phyloP scores from a whole-genome alignment of 768 basidiomycete genomes.

The Cyclocybe cylindracea region DNA sequence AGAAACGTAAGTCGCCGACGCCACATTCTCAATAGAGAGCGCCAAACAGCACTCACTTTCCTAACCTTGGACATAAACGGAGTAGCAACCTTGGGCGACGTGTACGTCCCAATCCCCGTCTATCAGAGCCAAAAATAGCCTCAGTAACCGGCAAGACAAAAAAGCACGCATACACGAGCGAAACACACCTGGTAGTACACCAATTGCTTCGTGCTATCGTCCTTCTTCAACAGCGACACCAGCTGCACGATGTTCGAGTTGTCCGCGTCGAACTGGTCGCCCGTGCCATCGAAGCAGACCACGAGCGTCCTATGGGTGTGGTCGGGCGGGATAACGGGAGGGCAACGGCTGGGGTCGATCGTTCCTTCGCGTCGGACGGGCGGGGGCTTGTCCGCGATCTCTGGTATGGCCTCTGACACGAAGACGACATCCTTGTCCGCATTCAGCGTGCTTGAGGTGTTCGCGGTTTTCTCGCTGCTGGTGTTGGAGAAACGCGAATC shows the following conservation, averaged over 20 bases:
- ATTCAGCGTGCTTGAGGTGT: too few relatives aligned
- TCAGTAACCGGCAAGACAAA: background rate
- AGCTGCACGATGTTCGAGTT: conserved; percentile 59
- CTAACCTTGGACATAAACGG: conserved; percentile 37
- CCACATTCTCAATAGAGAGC: too few relatives aligned
- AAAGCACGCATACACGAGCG: background rate
- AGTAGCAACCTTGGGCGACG: conserved; percentile 34
- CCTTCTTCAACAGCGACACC: conserved; percentile 52
- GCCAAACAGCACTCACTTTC: conserved; percentile 28
- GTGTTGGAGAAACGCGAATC: too few relatives aligned
- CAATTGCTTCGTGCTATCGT: conserved; percentile 52
- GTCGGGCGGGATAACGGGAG: conserved; percentile 40
- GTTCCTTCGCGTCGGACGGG: conserved; percentile 14
- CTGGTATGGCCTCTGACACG: too few relatives aligned
- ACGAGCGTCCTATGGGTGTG: conserved; percentile 44
- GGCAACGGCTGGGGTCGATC: conserved; percentile 20
- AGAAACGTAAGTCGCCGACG: background rate
- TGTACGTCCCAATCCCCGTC: conserved; percentile 58
- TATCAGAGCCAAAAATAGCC: conserved; percentile 14
- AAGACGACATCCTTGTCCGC: too few relatives aligned
- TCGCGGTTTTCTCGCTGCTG: too few relatives aligned
- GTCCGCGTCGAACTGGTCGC: conserved; percentile 51
- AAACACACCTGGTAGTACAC: conserved; percentile 54
- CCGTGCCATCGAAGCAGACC: conserved; percentile 60
- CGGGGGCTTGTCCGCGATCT: conserved; percentile 7